phyloP scores from a whole-genome alignment of 768 basidiomycete genomes.

The Boletus vermiculosoides region DNA sequence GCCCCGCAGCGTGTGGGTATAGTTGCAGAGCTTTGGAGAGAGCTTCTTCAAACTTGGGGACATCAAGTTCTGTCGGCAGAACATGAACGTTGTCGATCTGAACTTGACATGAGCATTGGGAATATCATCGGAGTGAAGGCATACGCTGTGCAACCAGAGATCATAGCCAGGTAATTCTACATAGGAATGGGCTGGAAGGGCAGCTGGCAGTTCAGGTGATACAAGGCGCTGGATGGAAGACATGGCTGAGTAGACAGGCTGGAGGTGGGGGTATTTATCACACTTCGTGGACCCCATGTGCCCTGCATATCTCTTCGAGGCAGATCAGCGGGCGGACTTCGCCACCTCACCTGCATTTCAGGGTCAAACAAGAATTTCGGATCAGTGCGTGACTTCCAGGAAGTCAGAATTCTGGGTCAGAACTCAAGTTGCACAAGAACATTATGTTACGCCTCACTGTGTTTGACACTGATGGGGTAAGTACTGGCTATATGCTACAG shows the following conservation, averaged over 20 bases:
- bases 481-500: background rate
- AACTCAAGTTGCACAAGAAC: background rate
- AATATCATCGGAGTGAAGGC: background rate
- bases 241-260: slow-evolving; percentile 5
- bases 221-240: slow-evolving; percentile 17
- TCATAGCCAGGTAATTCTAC: slow-evolving; percentile 26
- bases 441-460: background rate
- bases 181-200: slow-evolving; percentile 3
- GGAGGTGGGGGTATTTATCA: background rate
- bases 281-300: background rate
- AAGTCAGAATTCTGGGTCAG: background rate
- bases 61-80: slow-evolving; percentile 14
- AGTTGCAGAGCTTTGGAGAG: slow-evolving; percentile 23
- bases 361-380: background rate
- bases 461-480: background rate
- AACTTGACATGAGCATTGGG: slow-evolving; percentile 1
- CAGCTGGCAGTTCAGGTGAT: slow-evolving; percentile 18
- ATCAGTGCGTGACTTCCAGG: background rate
- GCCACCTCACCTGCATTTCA: background rate
- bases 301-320: background rate
- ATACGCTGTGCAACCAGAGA: slow-evolving; percentile 20
- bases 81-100: slow-evolving; percentile 21
- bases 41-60: slow-evolving; percentile 22
- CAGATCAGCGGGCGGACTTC: background rate
- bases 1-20: slow-evolving; percentile 28